phyloP scores from a whole-genome alignment of 2,329 filamentous ascomycete genomes.

The Beauveria medogensis region DNA sequence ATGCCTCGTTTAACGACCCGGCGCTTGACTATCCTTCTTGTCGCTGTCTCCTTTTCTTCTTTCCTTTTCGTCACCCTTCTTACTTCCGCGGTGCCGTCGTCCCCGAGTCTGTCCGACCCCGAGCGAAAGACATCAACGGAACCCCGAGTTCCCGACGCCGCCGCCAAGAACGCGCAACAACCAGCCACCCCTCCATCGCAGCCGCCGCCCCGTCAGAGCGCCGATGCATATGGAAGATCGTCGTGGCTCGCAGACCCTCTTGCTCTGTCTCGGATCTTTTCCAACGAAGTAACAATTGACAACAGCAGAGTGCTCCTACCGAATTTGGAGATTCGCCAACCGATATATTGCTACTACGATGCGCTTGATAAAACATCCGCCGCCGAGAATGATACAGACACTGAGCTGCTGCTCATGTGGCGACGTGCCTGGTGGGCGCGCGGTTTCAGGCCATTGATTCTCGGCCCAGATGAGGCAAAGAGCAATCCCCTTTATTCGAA shows the following conservation, averaged over 20 bases:
- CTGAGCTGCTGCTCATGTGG: slow-evolving; percentile 76
- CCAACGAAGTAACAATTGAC: slow-evolving; percentile 69
- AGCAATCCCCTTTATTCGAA: slow-evolving; percentile 71
- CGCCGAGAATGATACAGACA: slow-evolving; percentile 62
- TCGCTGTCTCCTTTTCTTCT: slow-evolving; percentile 43
- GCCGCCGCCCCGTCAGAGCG: slow-evolving; percentile 63
- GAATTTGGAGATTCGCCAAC: slow-evolving; percentile 58
- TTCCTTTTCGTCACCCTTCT: slow-evolving; percentile 46
- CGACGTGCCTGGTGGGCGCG: slow-evolving; percentile 91
- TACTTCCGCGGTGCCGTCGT: slow-evolving; percentile 38
- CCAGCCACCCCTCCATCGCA: slow-evolving; percentile 65
- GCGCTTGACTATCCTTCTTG: slow-evolving; percentile 44
- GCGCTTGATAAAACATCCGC: slow-evolving; percentile 53
- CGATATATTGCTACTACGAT: slow-evolving; percentile 90
- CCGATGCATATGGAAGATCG: slow-evolving; percentile 69
- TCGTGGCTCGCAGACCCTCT: slow-evolving; percentile 86
- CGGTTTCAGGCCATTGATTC: slow-evolving; percentile 77
- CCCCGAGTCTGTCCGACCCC: slow-evolving; percentile 40
- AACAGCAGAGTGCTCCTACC: slow-evolving; percentile 79
- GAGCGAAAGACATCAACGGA: slow-evolving; percentile 42
- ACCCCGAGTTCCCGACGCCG: slow-evolving; percentile 30
- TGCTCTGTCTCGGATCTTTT: slow-evolving; percentile 81
- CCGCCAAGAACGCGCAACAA: slow-evolving; percentile 46
- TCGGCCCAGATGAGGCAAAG: slow-evolving; percentile 73
- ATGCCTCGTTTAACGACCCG: slow-evolving; percentile 44